Evolutionary conservation across 75 land plant species (phyloP), one percentile per base, ranked within the genome.

Genomic region (Azolla pinnata): DNA sequence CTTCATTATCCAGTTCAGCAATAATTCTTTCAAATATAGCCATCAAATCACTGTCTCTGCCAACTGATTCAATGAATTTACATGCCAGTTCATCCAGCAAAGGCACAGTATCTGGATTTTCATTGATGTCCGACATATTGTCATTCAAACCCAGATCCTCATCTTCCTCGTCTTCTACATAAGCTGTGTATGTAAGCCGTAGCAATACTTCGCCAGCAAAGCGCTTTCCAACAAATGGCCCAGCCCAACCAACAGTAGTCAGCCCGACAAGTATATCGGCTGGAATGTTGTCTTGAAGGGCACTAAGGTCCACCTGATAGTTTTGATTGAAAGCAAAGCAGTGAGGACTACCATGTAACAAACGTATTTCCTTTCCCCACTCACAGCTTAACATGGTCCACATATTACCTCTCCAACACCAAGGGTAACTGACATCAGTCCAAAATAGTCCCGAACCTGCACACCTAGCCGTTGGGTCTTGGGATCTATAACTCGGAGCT

Each of bases 81-180:
- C 21, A 18, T 18, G 21, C 14, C 49, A 46, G 4, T 46, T 46
- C 49, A 18, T 46, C 27, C 10, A 52, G 78, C 8, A 71, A 65
- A 27, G 76, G 77, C 29, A 60, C 50, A 4, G 38, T 48, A 20
- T 77, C 89, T 60, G 79, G 85, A 64, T 46, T 49, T 67, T 4
- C 47, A 38, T 38, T 38, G 7, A 14, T 38, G 42, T n/a, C n/a
- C n/a, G 14, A 38, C 12, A 8, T 14, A 38, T 38, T 38, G 7
- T 38, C 42, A 38, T 38, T 38, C 21, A 18, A 18, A 46, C 40
- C 19, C 29, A 31, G 33, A 54, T 57, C 47, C 62, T 81, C 90
- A 73, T 95, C 96, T 52, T 89, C 99, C 62, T 95, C 99, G 57
- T 95, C 99, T 59, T 89, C 96, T 9, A 95, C 96, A 79, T 95